Base-by-base conservation (phyloP, 352 stramenopile species). In the Lagenidium sp. region DNA sequence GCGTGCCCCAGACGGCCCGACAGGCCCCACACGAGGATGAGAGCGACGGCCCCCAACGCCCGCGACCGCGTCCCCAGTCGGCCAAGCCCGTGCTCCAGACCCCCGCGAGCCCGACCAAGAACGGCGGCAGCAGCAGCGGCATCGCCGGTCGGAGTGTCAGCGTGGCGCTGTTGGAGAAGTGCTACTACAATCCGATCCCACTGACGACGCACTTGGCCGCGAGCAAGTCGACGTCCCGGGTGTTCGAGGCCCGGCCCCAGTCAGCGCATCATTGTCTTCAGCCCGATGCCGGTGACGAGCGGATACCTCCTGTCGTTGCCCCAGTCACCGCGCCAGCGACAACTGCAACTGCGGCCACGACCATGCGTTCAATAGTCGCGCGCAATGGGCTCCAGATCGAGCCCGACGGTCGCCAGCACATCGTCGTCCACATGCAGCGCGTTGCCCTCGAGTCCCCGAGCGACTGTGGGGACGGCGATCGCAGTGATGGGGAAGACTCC, bases 51-150 rank as follows among this genome's bases (percentile, higher is more conserved):
- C n/a, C n/a, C n/a, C n/a, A n/a, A n/a, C n/a, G n/a, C n/a, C n/a
- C n/a, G n/a, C 38, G 37, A 3, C 15, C 18, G 28, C 68, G 69
- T 2, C 68, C 69, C 2, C 65, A 78, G 28, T 82, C 73, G 1
- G 69, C 67, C 22, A 82, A 78, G 31, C 56, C 67, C 2, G 49
- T 60, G 15, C 39, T 68, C n/a, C 57, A 74, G 28, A 46, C 50
- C 5, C n/a, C n/a, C n/a, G n/a, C n/a, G n/a, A n/a, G n/a, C n/a
- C n/a, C n/a, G n/a, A n/a, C n/a, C n/a, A n/a, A 34, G 18, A 22
- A 18, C n/a, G 13, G 6, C 4, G 18, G 21, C 23, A 3, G 7
- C n/a, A 36, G 20, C 10, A 32, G 41, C 2, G 22, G 39, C 10
- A 40, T 65, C 28, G 23, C 50, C 0, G 62, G 62, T 5, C 48